Evolutionary conservation across 2,329 filamentous ascomycete genomes (phyloP).

Genomic region (Cadophora luteo-olivacea): DNA sequence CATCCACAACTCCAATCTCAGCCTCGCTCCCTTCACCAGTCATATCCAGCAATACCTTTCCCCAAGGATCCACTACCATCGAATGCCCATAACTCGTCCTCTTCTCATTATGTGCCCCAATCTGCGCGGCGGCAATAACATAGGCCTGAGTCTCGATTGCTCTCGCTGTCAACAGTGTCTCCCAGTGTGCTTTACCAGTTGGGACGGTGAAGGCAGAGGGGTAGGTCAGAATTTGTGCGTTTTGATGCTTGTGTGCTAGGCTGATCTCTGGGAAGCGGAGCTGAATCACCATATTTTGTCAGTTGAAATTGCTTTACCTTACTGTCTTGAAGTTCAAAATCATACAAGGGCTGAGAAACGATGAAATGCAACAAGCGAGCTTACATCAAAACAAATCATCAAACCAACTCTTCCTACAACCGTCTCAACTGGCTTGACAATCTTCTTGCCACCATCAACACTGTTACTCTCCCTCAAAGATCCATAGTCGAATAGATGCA

Average conservation of each 20-base stretch:
- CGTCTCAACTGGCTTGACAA: slow-evolving; percentile 75
- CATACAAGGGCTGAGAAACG: not conserved
- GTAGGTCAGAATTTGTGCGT: slow-evolving; percentile 81
- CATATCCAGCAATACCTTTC: slow-evolving; percentile 71
- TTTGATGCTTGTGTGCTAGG: slow-evolving; percentile 67
- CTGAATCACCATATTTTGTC: slow-evolving; percentile 39
- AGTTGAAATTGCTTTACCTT: not conserved
- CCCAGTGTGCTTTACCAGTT: slow-evolving; percentile 88
- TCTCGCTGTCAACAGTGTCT: slow-evolving; percentile 75
- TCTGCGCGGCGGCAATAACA: slow-evolving; percentile 85
- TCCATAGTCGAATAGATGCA: slow-evolving; percentile 85
- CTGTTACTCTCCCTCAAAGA: slow-evolving; percentile 68
- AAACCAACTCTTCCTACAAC: slow-evolving; percentile 77
- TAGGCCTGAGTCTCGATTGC: slow-evolving; percentile 91
- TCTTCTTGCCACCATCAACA: slow-evolving; percentile 69
- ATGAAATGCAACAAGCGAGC: not conserved
- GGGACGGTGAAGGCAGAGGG: slow-evolving; percentile 90
- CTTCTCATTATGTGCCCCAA: slow-evolving; percentile 75
- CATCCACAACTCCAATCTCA: slow-evolving; percentile 56
- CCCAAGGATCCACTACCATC: slow-evolving; percentile 89
- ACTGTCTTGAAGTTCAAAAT: not conserved
- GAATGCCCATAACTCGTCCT: slow-evolving; percentile 85
- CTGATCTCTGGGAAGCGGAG: slow-evolving; percentile 81
- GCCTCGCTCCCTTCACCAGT: slow-evolving; percentile 55
- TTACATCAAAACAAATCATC: slow-evolving; percentile 85